Conservation (phyloP, 495 filamentous ascomycete genomes). For the Aspergillus sclerotioniger region DNA sequence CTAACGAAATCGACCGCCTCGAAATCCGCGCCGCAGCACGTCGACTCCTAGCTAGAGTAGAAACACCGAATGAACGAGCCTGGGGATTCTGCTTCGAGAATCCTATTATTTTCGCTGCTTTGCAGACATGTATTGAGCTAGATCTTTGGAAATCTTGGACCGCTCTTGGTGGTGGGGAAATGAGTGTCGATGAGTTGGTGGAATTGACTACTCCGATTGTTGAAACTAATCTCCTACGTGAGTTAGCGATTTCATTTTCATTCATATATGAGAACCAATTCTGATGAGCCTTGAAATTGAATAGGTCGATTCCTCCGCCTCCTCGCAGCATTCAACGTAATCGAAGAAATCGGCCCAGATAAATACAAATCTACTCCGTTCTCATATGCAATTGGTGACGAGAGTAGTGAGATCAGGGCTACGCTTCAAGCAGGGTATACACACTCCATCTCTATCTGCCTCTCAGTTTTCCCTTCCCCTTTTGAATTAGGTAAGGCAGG, state of each 20-base stretch:
- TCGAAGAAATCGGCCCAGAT: slow-evolving; percentile 36
- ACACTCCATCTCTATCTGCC: neutral
- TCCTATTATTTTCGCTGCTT: slow-evolving; percentile 26
- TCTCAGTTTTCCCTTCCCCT: too few species aligned
- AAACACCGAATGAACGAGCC: slow-evolving; percentile 28
- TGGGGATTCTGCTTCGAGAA: slow-evolving; percentile 34
- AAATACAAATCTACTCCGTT: slow-evolving; percentile 35
- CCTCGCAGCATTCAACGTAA: slow-evolving; percentile 35
- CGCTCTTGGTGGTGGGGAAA: slow-evolving; percentile 23
- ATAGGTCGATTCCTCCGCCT: slow-evolving; percentile 42
- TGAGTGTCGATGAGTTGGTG: slow-evolving; percentile 24
- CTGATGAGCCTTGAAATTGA: neutral
- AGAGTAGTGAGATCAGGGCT: slow-evolving; percentile 32
- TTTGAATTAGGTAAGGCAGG: too few species aligned
- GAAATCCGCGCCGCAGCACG: slow-evolving; percentile 28
- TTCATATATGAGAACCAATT: too few species aligned
- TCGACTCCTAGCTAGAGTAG: slow-evolving; percentile 26
- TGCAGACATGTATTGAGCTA: slow-evolving; percentile 31
- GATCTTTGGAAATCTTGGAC: slow-evolving; percentile 31
- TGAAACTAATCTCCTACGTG: slow-evolving; percentile 29
- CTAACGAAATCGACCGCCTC: slow-evolving; percentile 27
- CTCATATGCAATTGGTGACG: slow-evolving; percentile 35
- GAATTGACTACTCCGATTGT: slow-evolving; percentile 17
- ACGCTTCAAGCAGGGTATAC: slow-evolving; percentile 38
- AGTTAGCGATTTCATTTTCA: too few species aligned